Percentiles rank a stretch among this genome's conserved stretches.
phyloP scores from a whole-genome alignment of 2,329 filamentous ascomycete species.

The Ramularia collo-cygni region DNA sequence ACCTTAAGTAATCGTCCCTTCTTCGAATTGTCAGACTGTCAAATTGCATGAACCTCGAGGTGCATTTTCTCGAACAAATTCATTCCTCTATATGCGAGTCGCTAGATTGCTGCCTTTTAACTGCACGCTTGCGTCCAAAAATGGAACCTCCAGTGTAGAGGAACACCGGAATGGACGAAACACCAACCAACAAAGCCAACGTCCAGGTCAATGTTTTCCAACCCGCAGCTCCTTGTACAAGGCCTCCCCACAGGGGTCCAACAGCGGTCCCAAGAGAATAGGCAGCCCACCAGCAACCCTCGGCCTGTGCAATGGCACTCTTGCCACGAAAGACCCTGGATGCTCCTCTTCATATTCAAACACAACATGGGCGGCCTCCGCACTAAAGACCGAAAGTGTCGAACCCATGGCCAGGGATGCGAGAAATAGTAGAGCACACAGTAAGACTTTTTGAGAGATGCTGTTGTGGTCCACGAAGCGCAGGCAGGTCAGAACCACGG shows the following conservation, averaged over 20 bases:
- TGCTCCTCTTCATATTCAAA: slow-evolving; percentile 9
- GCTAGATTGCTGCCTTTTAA: too few relatives aligned
- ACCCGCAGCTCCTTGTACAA: slow-evolving; percentile 19
- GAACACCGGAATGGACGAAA: slow-evolving; percentile 45
- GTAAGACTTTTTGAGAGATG: slow-evolving; percentile 9
- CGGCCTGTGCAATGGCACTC: slow-evolving; percentile 37
- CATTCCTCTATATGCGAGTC: too few relatives aligned
- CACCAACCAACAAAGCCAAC: slow-evolving; percentile 33
- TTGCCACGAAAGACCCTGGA: slow-evolving; percentile 6
- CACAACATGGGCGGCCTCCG: slow-evolving; percentile 17
- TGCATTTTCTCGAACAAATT: too few relatives aligned
- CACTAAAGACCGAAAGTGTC: slow-evolving; percentile 16
- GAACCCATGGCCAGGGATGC: slow-evolving; percentile 15
- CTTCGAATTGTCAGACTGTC: too few relatives aligned
- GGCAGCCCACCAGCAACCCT: slow-evolving; percentile 41
- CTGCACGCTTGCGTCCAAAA: too few relatives aligned
- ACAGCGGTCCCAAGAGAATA: slow-evolving; percentile 20
- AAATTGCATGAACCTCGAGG: too few relatives aligned
- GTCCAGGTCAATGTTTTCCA: slow-evolving; percentile 22
- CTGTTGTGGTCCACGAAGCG: slow-evolving; percentile 13
- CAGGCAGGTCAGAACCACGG: slow-evolving; percentile 10
- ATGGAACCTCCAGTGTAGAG: too few relatives aligned
- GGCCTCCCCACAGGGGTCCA: slow-evolving; percentile 21
- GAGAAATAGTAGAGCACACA: slow-evolving; percentile 14
- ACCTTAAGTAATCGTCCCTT: too few relatives aligned